A percentile compares a stretch with the other conserved stretches of the same genome.
Evolutionary conservation across 225 moss, liverwort and hornwort species (phyloP).

Genomic region (Bryoerythrophyllum caledonicum): DNA sequence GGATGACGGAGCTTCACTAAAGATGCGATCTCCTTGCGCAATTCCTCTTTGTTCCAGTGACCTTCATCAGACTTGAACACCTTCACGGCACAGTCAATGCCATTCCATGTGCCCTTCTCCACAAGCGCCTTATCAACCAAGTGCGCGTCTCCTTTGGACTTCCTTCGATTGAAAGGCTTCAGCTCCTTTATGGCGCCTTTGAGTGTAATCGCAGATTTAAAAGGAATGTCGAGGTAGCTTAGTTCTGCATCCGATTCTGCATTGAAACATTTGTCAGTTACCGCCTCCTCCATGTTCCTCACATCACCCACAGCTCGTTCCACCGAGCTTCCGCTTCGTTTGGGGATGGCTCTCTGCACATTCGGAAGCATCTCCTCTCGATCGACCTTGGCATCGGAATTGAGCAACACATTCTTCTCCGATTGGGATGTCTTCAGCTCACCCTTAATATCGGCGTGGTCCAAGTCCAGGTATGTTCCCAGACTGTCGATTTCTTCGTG

Average conservation of each 20-base stretch:
- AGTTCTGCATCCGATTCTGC: not conserved
- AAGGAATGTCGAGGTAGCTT: slow-evolving; percentile 21
- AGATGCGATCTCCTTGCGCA: slow-evolving; percentile 34
- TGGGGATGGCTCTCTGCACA: not conserved
- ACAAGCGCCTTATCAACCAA: slow-evolving; percentile 21
- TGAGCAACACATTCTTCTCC: not conserved
- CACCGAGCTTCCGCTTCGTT: not conserved
- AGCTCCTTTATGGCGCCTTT: slow-evolving; percentile 14
- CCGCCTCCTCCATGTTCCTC: slow-evolving; percentile 26
- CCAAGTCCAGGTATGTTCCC: slow-evolving; percentile 25
- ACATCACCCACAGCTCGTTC: slow-evolving; percentile 1
- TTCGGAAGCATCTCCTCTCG: slow-evolving; percentile 14
- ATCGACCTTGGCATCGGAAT: slow-evolving; percentile 25
- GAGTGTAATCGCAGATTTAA: not conserved
- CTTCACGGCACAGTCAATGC: slow-evolving; percentile 42
- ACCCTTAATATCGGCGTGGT: not conserved
- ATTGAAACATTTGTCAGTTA: slow-evolving; percentile 9
- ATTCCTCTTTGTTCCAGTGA: slow-evolving; percentile 31
- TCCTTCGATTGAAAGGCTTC: not conserved
- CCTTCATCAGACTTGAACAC: slow-evolving; percentile 16
- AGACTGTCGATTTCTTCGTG: slow-evolving; percentile 32
- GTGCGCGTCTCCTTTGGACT: slow-evolving; percentile 20
- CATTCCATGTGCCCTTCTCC: slow-evolving; percentile 28
- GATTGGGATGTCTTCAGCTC: slow-evolving; percentile 11
- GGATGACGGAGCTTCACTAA: slow-evolving; percentile 47